Base-by-base conservation (phyloP, 1,284 basidiomycete species). In the Paramarasmius palmivorus region DNA sequence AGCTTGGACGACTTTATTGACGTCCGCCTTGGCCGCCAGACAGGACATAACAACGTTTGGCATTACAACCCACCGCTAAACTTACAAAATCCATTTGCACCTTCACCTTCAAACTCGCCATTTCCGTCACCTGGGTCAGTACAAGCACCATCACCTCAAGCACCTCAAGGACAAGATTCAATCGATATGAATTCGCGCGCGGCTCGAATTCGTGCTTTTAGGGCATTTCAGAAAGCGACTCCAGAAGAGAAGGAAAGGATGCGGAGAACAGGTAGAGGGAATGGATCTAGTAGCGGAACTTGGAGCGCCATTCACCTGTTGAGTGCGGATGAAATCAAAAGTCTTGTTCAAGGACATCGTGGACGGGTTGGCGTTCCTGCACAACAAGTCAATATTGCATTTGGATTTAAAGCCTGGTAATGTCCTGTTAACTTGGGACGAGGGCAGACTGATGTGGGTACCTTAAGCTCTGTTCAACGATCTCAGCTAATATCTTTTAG, bases 341-440 rank as follows among this genome's bases (percentile, higher is more conserved):
- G 84, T 55, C n/a, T 68, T 59, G n/a, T 59, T 56, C 35, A 48
- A 36, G 25, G 57, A 59, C 49, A 38, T 59, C n/a, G 57, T 59
- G 3, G 52, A 59, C 10, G 93, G 93, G 1, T 72, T 95, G 39
- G 82, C 83, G 0, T 95, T 94, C 63, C 69, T 95, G 92, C 93
- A 95, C 61, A 81, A 86, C 56, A 88, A 84, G 62, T 90, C 90
- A 0, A 92, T 97, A 38, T 66, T 98, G 29, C 95, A 98, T 67
- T 82, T 97, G 4, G 95, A 97, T 64, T 72, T 96, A 58, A 96
- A 97, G 68, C 94, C 94, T 12, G 93, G 92, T 4, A 98, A 98
- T 63, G 92, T 97, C 2, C 73, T 98, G 4, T 70, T 98, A 40
- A 95, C 95, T 10, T 94, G 91, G 87, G 93, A 96, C 61, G 92